Evolutionary conservation across 805 yeast species (phyloP), one percentile per base, ranked within the genome.

Genomic region (Isabelozyma gotoi): DNA sequence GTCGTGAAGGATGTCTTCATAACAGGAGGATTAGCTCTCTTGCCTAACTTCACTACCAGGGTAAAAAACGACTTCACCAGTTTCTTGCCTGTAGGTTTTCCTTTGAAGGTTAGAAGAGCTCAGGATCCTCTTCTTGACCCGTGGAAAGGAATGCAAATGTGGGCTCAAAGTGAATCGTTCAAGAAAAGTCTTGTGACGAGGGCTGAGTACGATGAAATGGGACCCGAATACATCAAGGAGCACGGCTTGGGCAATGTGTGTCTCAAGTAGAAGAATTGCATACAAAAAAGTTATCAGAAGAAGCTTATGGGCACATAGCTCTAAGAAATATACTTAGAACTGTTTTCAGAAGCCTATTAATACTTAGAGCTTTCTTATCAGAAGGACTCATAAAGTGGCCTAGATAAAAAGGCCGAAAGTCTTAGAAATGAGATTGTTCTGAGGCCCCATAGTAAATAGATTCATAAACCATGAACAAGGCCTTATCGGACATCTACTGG

Each of bases 81-180:
- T 7, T 78, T 85, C 46, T 67, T 94, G 41, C 98, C 98, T 0
- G 74, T 74, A 2, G 85, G 79, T 1, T 67, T 85, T 0, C 76
- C 79, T 0, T 65, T 91, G 29, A 65, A 72, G 4, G 85, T 91
- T 1, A 68, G 84, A 43, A 57, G 65, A 14, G 94, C 96, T 0
- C 50, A 63, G 2, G 82, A 88, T 59, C 92, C 96, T 2, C 52
- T 78, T 1, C 56, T 78, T 21, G 99, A 92, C 62, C 80, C 97
- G 1, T 94, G 99, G 98, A 83, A 74, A 55, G 99, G 99, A 20
- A 90, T 94, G 96, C 82, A 88, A 10, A 77, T 78, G 55, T 88
- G 96, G 87, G 71, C 91, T 5, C 53, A 55, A 2, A 71, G 76
- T 17, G 73, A 65, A 1, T 80, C 73, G 14, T 73, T 76, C 32